Percentiles rank a stretch among this genome's conserved stretches.
Conservation (phyloP, 352 stramenopile genomes). For the Phytophthora fragariae region DNA sequence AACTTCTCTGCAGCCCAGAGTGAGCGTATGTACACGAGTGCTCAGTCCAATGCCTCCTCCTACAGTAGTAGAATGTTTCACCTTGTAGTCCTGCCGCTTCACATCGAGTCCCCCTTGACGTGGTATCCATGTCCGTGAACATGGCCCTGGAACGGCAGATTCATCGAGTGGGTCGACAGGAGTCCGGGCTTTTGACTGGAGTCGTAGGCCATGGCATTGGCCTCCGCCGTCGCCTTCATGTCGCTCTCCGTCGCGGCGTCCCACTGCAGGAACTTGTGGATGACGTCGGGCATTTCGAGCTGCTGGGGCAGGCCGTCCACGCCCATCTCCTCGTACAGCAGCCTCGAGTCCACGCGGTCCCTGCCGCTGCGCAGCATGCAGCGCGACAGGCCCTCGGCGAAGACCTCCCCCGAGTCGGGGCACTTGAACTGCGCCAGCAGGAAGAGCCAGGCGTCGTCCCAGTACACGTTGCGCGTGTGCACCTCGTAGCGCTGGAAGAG, state of each 20-base stretch:
- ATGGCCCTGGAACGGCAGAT: conserved; percentile 54
- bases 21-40: background rate
- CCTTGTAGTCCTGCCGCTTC: background rate
- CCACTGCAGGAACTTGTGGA: conserved; percentile 65
- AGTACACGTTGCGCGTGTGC: conserved; percentile 75
- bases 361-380: conserved; percentile 68
- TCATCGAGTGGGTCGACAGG: conserved; percentile 73
- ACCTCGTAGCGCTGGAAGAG: conserved; percentile 68
- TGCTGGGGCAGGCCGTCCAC: conserved; percentile 51
- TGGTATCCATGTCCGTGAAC: conserved; percentile 21
- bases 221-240: conserved; percentile 62
- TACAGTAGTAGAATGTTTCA: background rate
- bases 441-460: conserved; percentile 80
- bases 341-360: conserved; percentile 54
- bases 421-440: conserved; percentile 73
- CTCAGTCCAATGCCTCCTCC: background rate
- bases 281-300: conserved; percentile 54
- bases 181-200: conserved; percentile 42
- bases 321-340: conserved; percentile 66
- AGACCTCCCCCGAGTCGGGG: conserved; percentile 66
- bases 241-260: conserved; percentile 57
- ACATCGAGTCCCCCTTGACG: conserved; percentile 6
- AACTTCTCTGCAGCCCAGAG: too few species aligned
- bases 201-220: conserved; percentile 41
- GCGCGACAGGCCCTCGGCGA: conserved; percentile 68